These are phyloP conservation scores for Leucocoprinus sp. DNA, from an alignment of 768 basidiomycete species.

Conservation along the genomic window DNA sequence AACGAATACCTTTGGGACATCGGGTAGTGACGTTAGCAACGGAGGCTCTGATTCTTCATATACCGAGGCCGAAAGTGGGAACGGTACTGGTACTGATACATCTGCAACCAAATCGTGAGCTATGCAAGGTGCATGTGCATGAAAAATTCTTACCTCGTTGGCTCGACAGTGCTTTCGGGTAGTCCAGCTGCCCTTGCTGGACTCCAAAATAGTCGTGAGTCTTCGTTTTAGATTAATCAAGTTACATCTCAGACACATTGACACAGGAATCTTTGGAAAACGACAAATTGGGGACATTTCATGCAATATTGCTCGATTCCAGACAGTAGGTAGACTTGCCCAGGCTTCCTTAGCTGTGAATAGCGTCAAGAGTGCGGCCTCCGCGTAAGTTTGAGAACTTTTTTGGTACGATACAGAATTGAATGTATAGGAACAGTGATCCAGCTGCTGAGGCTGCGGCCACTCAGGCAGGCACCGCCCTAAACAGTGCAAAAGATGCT, in stretches of 20 bases:
- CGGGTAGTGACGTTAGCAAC: background rate
- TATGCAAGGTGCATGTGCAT: background rate
- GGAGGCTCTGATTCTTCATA: background rate
- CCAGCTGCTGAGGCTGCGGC: slow-evolving; percentile 16
- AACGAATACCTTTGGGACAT: background rate
- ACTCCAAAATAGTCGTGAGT: slow-evolving; percentile 7
- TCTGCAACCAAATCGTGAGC: background rate
- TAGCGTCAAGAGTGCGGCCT: slow-evolving; percentile 10
- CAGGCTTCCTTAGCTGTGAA: slow-evolving; percentile 4
- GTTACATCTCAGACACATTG: background rate
- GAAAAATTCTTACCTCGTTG: background rate
- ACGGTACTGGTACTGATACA: background rate
- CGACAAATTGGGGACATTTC: slow-evolving; percentile 9
- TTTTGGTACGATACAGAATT: background rate
- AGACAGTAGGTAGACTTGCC: slow-evolving; percentile 19
- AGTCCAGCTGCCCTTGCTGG: background rate
- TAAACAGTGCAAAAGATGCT: slow-evolving; percentile 17
- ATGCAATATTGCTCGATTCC: slow-evolving; percentile 21
- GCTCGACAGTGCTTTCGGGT: background rate
- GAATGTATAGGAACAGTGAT: slow-evolving; percentile 15
- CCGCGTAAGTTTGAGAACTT: slow-evolving; percentile 11
- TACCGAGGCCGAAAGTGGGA: background rate
- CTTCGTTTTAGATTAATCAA: background rate
- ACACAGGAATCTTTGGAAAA: slow-evolving; percentile 7
- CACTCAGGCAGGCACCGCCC: slow-evolving; percentile 15